Conservation (phyloP, 441 rosid species). For the Erysimum pusillum region DNA sequence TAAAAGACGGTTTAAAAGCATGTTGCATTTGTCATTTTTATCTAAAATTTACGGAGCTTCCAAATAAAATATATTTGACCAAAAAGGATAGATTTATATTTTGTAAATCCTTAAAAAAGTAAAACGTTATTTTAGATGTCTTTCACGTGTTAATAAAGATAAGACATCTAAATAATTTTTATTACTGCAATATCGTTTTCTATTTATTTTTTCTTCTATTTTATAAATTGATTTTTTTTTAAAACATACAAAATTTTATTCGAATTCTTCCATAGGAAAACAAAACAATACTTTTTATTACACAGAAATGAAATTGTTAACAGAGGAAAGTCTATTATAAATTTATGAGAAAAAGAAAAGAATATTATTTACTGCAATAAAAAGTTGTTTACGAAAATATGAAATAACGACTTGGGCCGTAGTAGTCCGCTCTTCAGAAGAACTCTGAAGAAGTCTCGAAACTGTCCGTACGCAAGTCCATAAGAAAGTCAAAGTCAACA, state of each 20-base stretch:
- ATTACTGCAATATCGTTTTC: not conserved
- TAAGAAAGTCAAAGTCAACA: slow-evolving; percentile 24
- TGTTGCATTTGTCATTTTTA: not conserved
- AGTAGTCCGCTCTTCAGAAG: slow-evolving; percentile 3
- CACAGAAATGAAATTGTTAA: not conserved
- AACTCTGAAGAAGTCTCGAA: not conserved
- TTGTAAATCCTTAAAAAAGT: not conserved
- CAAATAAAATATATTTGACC: not conserved
- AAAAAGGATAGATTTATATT: not conserved
- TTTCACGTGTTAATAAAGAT: not conserved
- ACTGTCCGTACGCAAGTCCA: slow-evolving; percentile 9
- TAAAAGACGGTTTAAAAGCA: slow-evolving; percentile 7
- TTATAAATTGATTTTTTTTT: not conserved
- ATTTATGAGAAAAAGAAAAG: not conserved
- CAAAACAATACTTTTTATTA: not conserved
- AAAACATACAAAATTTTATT: not conserved
- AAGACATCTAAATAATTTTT: not conserved
- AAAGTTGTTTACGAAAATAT: not conserved
- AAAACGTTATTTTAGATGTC: not conserved
- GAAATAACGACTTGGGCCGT: slow-evolving; percentile 39
- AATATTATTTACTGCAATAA: not conserved
- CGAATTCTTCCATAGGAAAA: not conserved
- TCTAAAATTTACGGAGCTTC: not conserved
- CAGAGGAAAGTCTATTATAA: not conserved
- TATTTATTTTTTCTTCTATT: not conserved